phyloP scores from a whole-genome alignment of 164 flowering plant species.

The Berberis vulgaris region DNA sequence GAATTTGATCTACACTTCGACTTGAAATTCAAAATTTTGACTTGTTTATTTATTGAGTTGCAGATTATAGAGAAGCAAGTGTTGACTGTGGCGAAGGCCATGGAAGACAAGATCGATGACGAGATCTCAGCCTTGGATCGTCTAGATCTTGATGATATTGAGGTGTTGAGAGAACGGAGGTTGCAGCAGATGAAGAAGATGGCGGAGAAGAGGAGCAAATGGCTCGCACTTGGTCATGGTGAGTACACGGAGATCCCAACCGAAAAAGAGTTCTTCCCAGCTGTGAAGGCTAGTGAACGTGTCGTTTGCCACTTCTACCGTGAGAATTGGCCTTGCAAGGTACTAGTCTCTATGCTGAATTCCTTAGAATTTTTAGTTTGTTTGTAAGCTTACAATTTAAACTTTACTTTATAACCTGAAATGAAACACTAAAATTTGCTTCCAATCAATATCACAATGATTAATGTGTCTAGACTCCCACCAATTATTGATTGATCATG shows the following conservation, averaged over 20 bases:
- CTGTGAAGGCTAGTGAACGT: constrained; percentile 89
- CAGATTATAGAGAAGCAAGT: constrained; percentile 86
- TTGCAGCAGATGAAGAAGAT: constrained; percentile 92
- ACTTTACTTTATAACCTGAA: too few relatives aligned
- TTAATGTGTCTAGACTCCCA: too few relatives aligned
- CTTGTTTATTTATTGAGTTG: background rate
- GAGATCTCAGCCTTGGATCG: constrained; percentile 77
- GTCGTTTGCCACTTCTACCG: constrained; percentile 98
- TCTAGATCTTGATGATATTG: constrained; percentile 76
- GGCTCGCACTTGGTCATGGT: constrained; percentile 93
- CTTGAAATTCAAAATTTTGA: background rate
- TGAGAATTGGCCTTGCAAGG: constrained; percentile 99
- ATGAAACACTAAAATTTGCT: too few relatives aligned
- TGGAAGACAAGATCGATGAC: constrained; percentile 89
- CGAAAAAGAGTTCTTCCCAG: constrained; percentile 89
- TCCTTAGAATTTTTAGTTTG: too few relatives aligned
- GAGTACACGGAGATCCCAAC: constrained; percentile 76
- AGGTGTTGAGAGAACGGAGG: constrained; percentile 75
- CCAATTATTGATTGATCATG: too few relatives aligned
- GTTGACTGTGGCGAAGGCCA: constrained; percentile 79
- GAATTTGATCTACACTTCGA: background rate
- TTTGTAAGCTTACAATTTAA: too few relatives aligned
- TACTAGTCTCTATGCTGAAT: constrained; percentile 7
- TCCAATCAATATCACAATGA: too few relatives aligned
- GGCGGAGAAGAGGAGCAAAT: constrained; percentile 92